These are phyloP conservation scores for Daldinia loculata DNA, from an alignment of 495 filamentous ascomycete species.

Conservation along the genomic window DNA sequence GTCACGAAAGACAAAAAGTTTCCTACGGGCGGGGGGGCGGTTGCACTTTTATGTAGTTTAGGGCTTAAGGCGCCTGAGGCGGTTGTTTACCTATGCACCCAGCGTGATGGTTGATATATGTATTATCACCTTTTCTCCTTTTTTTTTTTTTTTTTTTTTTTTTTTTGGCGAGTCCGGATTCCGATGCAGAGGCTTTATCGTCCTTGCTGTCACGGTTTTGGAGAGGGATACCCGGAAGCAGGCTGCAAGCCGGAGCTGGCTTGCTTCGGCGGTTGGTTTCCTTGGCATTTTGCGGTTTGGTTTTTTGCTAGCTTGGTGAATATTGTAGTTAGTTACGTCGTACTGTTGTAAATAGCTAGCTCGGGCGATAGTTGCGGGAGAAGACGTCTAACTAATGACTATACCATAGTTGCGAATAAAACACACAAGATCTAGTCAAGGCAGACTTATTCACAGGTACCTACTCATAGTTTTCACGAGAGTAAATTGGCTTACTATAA, in stretches of 20 bases:
- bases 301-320: background rate
- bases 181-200: background rate
- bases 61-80: background rate
- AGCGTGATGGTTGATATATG: background rate
- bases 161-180: background rate
- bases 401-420: background rate
- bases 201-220: background rate
- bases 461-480: background rate
- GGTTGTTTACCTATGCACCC: background rate
- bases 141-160: background rate
- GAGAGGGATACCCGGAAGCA: background rate
- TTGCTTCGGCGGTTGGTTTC: background rate
- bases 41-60: background rate
- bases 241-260: background rate
- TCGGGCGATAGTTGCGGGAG: background rate
- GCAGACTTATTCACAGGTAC: background rate
- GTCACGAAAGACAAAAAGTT: conserved; percentile 33
- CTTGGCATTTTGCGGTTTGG: background rate
- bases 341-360: background rate
- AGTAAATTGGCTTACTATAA: background rate
- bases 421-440: background rate
- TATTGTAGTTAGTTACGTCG: background rate
- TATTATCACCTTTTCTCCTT: too few species aligned
- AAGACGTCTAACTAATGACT: background rate
- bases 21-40: conserved; percentile 5